phyloP scores from a whole-genome alignment of 108 stramenopile species.

The Nitzschia inconspicua region DNA sequence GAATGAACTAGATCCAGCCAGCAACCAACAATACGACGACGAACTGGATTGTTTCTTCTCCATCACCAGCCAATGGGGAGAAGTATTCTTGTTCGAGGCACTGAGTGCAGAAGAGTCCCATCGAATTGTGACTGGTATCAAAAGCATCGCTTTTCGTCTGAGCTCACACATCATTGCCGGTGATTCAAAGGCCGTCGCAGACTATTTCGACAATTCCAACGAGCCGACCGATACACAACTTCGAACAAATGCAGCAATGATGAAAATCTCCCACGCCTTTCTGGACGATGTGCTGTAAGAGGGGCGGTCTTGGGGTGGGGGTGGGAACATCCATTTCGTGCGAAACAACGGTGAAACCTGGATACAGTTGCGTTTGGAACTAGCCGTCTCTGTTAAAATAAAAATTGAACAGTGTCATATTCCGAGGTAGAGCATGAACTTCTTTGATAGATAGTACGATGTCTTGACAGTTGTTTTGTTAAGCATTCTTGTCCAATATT shows the following conservation, averaged over 20 bases:
- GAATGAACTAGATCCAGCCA: too few relatives aligned
- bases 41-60: conserved; percentile 55
- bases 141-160: conserved; percentile 43
- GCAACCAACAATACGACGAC: too few relatives aligned
- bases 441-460: too few relatives aligned
- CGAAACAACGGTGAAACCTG: too few relatives aligned
- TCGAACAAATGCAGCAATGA: conserved; percentile 40
- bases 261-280: conserved; percentile 48
- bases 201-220: conserved; percentile 42
- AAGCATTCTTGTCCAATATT: too few relatives aligned
- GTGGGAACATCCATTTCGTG: background rate
- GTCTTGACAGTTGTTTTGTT: too few relatives aligned
- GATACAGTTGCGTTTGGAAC: too few relatives aligned
- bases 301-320: background rate
- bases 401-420: too few relatives aligned
- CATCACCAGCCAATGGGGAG: conserved; percentile 59
- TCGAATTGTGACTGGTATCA: conserved; percentile 54
- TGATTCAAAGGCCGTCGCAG: conserved; percentile 38
- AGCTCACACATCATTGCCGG: conserved; percentile 54
- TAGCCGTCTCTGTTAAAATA: too few relatives aligned
- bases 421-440: too few relatives aligned
- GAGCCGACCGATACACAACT: conserved; percentile 25
- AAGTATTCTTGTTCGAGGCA: conserved; percentile 69
- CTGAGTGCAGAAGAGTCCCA: conserved; percentile 36
- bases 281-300: conserved; percentile 25